Conservation (phyloP, 805 yeast species). For the Sugiyamaella qingdaonensis region DNA sequence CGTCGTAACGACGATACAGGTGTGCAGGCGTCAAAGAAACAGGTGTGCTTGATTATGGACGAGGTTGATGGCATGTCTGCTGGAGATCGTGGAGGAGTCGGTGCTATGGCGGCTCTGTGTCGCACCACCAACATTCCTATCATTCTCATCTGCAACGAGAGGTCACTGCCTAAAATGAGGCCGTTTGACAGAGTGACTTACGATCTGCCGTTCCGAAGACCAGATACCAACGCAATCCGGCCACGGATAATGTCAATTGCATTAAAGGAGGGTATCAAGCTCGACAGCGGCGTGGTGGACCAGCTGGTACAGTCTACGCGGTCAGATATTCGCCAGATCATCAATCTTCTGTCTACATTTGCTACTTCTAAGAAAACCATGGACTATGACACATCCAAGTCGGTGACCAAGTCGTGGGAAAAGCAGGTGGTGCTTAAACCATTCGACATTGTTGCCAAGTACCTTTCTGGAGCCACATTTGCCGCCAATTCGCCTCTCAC, state of each 20-base stretch:
- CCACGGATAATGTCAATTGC: constrained; percentile 90
- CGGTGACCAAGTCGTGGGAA: constrained; percentile 70
- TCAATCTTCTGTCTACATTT: constrained; percentile 81
- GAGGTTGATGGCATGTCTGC: constrained; percentile 99
- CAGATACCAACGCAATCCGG: constrained; percentile 74
- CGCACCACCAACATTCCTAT: constrained; percentile 82
- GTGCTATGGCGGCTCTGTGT: constrained; percentile 85
- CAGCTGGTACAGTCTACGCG: constrained; percentile 79
- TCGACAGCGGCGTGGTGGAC: constrained; percentile 77
- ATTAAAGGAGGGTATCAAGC: constrained; percentile 69
- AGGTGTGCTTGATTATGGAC: constrained; percentile 88
- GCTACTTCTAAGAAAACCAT: constrained; percentile 66
- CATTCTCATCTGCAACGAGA: constrained; percentile 91
- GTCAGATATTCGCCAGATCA: constrained; percentile 91
- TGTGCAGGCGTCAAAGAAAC: constrained; percentile 41
- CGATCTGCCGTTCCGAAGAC: constrained; percentile 84
- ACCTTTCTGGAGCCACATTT: constrained; percentile 59
- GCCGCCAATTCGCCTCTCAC: constrained; percentile 49
- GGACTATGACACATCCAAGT: constrained; percentile 57
- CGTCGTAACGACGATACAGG: constrained; percentile 23
- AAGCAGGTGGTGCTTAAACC: constrained; percentile 89
- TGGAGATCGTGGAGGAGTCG: constrained; percentile 98
- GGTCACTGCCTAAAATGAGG: constrained; percentile 89
- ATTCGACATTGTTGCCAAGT: constrained; percentile 75
- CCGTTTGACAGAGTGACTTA: constrained; percentile 82